Evolutionary conservation across 306 rosid genomes (phyloP).

Genomic region (Crotalaria pallida): DNA sequence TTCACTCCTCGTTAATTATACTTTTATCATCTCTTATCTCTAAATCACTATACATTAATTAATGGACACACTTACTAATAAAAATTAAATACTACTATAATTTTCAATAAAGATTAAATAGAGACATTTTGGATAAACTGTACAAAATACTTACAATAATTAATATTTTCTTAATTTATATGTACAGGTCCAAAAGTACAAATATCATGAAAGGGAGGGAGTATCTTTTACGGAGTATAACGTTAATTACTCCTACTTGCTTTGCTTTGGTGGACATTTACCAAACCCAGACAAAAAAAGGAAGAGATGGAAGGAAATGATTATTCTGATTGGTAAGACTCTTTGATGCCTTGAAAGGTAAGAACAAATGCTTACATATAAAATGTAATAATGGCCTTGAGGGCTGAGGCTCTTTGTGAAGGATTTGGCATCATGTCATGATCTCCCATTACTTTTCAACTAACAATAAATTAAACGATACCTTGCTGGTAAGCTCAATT

Average conservation of each 20-base stretch:
- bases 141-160: too few relatives aligned
- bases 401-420: conserved; percentile 13
- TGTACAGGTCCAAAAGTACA: too few relatives aligned
- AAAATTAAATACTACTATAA: too few relatives aligned
- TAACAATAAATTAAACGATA: conserved; percentile 23
- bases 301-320: conserved; percentile 10
- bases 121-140: too few relatives aligned
- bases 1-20: too few relatives aligned
- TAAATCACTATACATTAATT: too few relatives aligned
- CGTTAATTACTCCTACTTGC: conserved; percentile 17
- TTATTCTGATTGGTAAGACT: conserved; percentile 29
- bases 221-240: conserved; percentile 10
- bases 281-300: conserved; percentile 6
- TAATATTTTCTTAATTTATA: too few relatives aligned
- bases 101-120: too few relatives aligned
- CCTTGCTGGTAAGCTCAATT: conserved; percentile 36
- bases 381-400: conserved; percentile 23
- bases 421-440: conserved; percentile 63
- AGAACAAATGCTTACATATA: conserved; percentile 28
- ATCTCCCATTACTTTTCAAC: conserved; percentile 53
- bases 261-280: conserved; percentile 20
- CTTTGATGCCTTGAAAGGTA: conserved; percentile 37
- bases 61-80: too few relatives aligned
- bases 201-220: neutral
- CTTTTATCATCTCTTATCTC: too few relatives aligned